Evolutionary conservation across 2,329 filamentous ascomycete species (phyloP).

Genomic region (Fusarium incarnatum): DNA sequence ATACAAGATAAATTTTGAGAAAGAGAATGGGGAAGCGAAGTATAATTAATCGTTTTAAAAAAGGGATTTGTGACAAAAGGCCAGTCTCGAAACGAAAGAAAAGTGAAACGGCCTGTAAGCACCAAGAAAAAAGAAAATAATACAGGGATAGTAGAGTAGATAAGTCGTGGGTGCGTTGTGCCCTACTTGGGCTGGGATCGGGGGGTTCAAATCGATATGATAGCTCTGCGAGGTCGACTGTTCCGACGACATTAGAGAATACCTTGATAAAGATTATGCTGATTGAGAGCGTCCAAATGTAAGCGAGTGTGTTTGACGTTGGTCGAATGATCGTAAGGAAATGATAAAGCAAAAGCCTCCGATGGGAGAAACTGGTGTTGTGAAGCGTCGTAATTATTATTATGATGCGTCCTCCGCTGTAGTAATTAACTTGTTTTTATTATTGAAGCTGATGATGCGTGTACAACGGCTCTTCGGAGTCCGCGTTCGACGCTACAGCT

Average conservation of each 20-base stretch:
- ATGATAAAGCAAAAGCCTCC: slow-evolving; percentile 1
- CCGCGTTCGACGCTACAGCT: slow-evolving; percentile 50
- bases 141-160: slow-evolving; percentile 37
- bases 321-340: slow-evolving; percentile 15
- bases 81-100: slow-evolving; percentile 32
- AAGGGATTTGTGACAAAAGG: slow-evolving; percentile 35
- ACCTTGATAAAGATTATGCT: slow-evolving; percentile 11
- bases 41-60: slow-evolving; percentile 34
- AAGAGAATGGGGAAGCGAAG: slow-evolving; percentile 31
- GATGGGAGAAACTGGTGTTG: slow-evolving; percentile 12
- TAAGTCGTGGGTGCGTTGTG: slow-evolving; percentile 38
- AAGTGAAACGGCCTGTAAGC: slow-evolving; percentile 42
- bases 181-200: slow-evolving; percentile 38
- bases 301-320: slow-evolving; percentile 25
- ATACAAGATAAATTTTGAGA: slow-evolving; percentile 33
- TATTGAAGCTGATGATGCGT: slow-evolving; percentile 67
- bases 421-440: slow-evolving; percentile 45
- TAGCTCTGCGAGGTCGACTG: slow-evolving; percentile 28
- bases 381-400: slow-evolving; percentile 19
- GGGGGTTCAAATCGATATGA: slow-evolving; percentile 34
- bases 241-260: slow-evolving; percentile 21
- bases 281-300: slow-evolving; percentile 5
- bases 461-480: slow-evolving; percentile 44
- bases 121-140: slow-evolving; percentile 35
- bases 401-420: slow-evolving; percentile 23